Evolutionary conservation across 2,329 filamentous ascomycete genomes (phyloP).

Genomic region (Fusarium sp.): DNA sequence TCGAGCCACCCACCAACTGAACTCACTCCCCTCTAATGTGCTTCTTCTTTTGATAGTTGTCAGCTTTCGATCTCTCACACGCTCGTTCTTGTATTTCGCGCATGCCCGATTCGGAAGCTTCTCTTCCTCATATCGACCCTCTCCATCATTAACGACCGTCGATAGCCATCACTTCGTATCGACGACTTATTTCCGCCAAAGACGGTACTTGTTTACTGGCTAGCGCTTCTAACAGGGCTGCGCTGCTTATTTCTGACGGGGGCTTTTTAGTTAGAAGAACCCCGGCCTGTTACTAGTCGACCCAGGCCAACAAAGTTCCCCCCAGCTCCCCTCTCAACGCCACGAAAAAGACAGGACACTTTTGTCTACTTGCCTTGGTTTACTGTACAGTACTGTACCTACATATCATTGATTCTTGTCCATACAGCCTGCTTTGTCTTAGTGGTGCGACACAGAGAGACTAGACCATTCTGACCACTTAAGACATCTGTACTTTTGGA

Average conservation of each 20-base stretch:
- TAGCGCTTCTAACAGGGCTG: constrained; percentile 29
- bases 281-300: constrained; percentile 29
- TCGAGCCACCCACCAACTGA: constrained; percentile 30
- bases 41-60: constrained; percentile 12
- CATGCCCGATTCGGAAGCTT: constrained; percentile 7
- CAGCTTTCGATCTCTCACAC: neutral
- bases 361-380: constrained; percentile 1
- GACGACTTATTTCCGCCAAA: neutral
- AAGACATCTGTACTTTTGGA: constrained; percentile 36
- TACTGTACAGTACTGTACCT: neutral
- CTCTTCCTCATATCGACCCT: neutral
- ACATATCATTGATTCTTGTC: constrained; percentile 2
- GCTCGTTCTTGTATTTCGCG: constrained; percentile 24
- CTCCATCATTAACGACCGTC: constrained; percentile 6
- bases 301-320: constrained; percentile 40
- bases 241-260: constrained; percentile 35
- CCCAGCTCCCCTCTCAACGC: constrained; percentile 42
- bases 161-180: constrained; percentile 17
- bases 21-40: constrained; percentile 23
- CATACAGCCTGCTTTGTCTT: constrained; percentile 17
- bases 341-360: constrained; percentile 36
- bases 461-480: constrained; percentile 16
- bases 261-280: constrained; percentile 9
- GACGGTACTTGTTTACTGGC: constrained; percentile 13
- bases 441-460: constrained; percentile 9